A percentile compares a stretch with the other conserved stretches of the same genome.
Evolutionary conservation across 108 stramenopile genomes (phyloP).

Genomic region (Nitzschia sp.): DNA sequence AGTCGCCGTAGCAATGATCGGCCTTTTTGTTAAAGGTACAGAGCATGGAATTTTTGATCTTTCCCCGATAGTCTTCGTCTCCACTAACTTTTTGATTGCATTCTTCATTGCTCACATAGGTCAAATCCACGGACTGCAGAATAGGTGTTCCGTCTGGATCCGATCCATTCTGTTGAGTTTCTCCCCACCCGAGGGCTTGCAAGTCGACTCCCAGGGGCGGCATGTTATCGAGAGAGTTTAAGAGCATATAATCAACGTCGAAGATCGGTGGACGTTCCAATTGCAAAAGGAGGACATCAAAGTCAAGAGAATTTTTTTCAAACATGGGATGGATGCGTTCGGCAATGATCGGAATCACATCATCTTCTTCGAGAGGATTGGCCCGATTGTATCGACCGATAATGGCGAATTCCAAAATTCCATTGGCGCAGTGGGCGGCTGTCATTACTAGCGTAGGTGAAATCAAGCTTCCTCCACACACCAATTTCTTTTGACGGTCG

Average conservation of each 20-base stretch:
- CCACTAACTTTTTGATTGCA: not conserved
- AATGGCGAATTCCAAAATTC: slow-evolving; percentile 1
- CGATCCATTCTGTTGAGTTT: not conserved
- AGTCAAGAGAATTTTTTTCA: not conserved
- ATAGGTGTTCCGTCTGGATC: not conserved
- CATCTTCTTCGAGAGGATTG: not conserved
- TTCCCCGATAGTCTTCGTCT: not conserved
- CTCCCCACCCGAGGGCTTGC: not conserved
- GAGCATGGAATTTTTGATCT: not conserved
- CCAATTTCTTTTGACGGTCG: slow-evolving; percentile 7
- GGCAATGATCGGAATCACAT: not conserved
- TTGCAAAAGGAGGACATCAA: slow-evolving; percentile 18
- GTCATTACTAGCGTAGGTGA: slow-evolving; percentile 53
- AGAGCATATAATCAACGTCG: not conserved
- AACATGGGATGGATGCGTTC: slow-evolving; percentile 13
- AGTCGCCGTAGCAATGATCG: slow-evolving; percentile 12
- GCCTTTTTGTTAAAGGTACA: not conserved
- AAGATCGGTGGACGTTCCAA: not conserved
- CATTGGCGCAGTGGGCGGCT: slow-evolving; percentile 45
- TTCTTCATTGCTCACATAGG: slow-evolving; percentile 6
- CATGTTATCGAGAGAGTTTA: slow-evolving; percentile 1
- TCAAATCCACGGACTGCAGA: slow-evolving; percentile 1
- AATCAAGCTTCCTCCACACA: slow-evolving; percentile 52
- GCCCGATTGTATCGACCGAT: not conserved
- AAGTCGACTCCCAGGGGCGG: not conserved